These are phyloP conservation scores for Cyclotella kingstonii DNA, from an alignment of 108 stramenopile genomes.

Conservation along the genomic window DNA sequence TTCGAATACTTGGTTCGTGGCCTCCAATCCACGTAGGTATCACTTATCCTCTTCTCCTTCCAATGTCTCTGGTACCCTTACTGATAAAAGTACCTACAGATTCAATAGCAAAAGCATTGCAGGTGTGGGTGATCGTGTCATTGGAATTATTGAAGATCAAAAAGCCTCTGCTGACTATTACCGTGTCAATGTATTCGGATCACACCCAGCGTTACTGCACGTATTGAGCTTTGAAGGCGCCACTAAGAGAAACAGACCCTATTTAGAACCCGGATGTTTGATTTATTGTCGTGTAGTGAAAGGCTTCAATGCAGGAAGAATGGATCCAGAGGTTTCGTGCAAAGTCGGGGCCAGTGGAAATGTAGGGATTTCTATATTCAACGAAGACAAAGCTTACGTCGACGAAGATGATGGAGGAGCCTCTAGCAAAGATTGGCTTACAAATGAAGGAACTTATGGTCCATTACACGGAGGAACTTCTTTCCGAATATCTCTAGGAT, in stretches of 20 bases:
- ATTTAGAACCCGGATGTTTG: slow-evolving; percentile 59
- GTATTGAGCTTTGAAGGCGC: slow-evolving; percentile 78
- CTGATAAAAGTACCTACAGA: slow-evolving; percentile 3
- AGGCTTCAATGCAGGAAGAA: slow-evolving; percentile 25
- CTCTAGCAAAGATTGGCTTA: slow-evolving; percentile 82
- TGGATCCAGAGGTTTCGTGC: slow-evolving; percentile 74
- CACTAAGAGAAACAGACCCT: slow-evolving; percentile 81
- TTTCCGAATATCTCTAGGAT: slow-evolving; percentile 57
- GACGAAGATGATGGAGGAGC: slow-evolving; percentile 61
- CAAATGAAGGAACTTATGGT: slow-evolving; percentile 81
- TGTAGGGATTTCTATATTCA: slow-evolving; percentile 10
- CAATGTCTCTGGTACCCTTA: background rate
- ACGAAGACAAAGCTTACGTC: slow-evolving; percentile 16
- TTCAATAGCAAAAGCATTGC: slow-evolving; percentile 1
- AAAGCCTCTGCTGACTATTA: slow-evolving; percentile 71
- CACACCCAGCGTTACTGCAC: slow-evolving; percentile 61
- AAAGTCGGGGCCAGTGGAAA: slow-evolving; percentile 46
- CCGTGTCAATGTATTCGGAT: slow-evolving; percentile 73
- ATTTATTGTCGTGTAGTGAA: slow-evolving; percentile 67
- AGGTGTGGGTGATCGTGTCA: slow-evolving; percentile 68
- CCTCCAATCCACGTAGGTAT: slow-evolving; percentile 38
- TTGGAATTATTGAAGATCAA: slow-evolving; percentile 83
- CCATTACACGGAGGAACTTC: slow-evolving; percentile 68
- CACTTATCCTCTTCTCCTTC: slow-evolving; percentile 27
- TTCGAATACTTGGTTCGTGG: slow-evolving; percentile 33